phyloP scores from a whole-genome alignment of 495 filamentous ascomycete species.

The Lophiotrema nucula region DNA sequence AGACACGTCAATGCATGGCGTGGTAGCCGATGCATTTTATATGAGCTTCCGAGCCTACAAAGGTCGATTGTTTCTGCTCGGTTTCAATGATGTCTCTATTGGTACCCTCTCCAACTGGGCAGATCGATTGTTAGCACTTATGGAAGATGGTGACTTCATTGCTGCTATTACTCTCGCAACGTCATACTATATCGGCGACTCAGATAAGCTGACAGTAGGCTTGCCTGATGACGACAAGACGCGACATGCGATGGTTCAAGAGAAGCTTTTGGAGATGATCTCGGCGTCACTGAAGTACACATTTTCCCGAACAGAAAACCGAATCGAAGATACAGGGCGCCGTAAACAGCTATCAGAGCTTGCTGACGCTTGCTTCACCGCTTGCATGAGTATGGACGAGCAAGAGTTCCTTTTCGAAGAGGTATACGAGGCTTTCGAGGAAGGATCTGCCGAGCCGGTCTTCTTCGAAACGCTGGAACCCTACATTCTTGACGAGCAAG shows the following conservation, averaged over 20 bases:
- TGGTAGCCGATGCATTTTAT: slow-evolving; percentile 94
- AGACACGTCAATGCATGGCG: slow-evolving; percentile 86
- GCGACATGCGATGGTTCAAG: slow-evolving; percentile 78
- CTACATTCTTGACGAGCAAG: slow-evolving; percentile 74
- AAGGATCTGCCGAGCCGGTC: slow-evolving; percentile 65
- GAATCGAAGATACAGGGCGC: slow-evolving; percentile 46
- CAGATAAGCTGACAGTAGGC: slow-evolving; percentile 88
- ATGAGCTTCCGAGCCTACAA: slow-evolving; percentile 98
- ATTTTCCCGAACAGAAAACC: slow-evolving; percentile 49
- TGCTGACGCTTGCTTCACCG: slow-evolving; percentile 77
- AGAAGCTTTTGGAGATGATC: slow-evolving; percentile 91
- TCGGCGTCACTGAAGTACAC: slow-evolving; percentile 88
- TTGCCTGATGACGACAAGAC: slow-evolving; percentile 78
- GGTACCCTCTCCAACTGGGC: slow-evolving; percentile 96
- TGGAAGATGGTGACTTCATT: slow-evolving; percentile 94
- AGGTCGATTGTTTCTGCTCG: slow-evolving; percentile 85
- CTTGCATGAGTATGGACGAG: slow-evolving; percentile 72
- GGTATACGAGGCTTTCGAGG: slow-evolving; percentile 85
- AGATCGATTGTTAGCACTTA: slow-evolving; percentile 89
- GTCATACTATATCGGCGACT: slow-evolving; percentile 82
- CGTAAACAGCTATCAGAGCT: slow-evolving; percentile 54
- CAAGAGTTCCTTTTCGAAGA: slow-evolving; percentile 86
- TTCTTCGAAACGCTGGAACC: slow-evolving; percentile 86
- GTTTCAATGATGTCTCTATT: slow-evolving; percentile 84
- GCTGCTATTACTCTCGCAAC: slow-evolving; percentile 87